Percentiles rank a stretch among this genome's conserved stretches.
Evolutionary conservation across 306 rosid genomes (phyloP).

Genomic region (Cotoneaster glaucophyllus): DNA sequence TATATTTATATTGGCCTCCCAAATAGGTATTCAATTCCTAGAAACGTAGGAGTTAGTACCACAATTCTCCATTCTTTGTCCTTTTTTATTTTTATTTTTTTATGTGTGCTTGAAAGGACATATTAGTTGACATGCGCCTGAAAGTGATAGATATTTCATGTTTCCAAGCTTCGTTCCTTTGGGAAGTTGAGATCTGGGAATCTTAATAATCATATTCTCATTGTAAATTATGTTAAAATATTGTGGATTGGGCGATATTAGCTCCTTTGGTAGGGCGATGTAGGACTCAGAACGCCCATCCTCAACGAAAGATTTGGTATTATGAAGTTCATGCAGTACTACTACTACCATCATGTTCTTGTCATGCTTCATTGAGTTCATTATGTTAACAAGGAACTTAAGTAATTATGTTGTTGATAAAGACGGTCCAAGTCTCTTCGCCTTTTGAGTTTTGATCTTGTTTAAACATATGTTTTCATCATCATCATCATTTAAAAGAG

Average conservation of each 20-base stretch:
- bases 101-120: too few species aligned
- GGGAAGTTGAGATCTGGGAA: conserved; percentile 34
- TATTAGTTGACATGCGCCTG: not conserved
- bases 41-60: not conserved
- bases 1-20: not conserved
- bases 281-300: not conserved
- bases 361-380: not conserved
- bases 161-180: conserved; percentile 9
- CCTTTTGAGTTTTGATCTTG: not conserved
- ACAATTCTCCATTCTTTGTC: not conserved
- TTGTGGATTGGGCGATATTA: not conserved
- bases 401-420: not conserved
- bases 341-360: not conserved
- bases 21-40: not conserved
- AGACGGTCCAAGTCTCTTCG: not conserved
- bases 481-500: not conserved
- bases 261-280: not conserved
- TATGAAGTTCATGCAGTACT: not conserved
- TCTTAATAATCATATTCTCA: not conserved
- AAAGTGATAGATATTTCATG: not conserved
- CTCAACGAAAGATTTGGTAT: not conserved
- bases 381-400: not conserved
- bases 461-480: not conserved
- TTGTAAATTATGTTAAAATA: not conserved
- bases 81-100: not conserved